Conservation (phyloP, 2,329 filamentous ascomycete species). For the Cryphonectria japonica region DNA sequence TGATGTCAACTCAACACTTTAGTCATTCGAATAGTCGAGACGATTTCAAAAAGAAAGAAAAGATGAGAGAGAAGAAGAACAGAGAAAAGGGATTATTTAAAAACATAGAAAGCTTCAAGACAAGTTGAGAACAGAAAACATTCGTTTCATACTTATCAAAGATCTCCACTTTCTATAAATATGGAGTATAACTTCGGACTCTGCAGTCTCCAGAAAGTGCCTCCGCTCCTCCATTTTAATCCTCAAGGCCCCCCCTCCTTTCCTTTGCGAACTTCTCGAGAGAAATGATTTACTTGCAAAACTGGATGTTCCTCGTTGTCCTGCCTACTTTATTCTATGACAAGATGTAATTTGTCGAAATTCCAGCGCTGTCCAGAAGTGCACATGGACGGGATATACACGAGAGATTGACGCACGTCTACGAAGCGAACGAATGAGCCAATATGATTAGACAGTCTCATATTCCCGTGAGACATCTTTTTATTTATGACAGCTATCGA, state of each 20-base stretch:
- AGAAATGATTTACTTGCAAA: background rate
- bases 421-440: background rate
- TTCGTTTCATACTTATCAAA: constrained; percentile 10
- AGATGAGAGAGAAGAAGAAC: background rate
- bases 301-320: background rate
- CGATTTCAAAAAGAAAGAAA: background rate
- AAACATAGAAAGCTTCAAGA: background rate
- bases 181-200: background rate
- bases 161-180: constrained; percentile 1
- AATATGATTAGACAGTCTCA: no score
- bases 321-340: background rate
- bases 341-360: background rate
- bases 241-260: background rate
- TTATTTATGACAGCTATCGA: background rate
- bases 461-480: background rate
- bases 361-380: no score
- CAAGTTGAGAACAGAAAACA: background rate
- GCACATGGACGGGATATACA: background rate
- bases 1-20: background rate
- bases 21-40: background rate
- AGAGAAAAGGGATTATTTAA: background rate
- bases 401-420: background rate
- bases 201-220: constrained; percentile 9
- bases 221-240: background rate
- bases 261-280: background rate